A percentile compares a stretch with the other conserved stretches of the same genome.
phyloP scores from a whole-genome alignment of 495 filamentous ascomycete genomes.

The Trypethelium eluteriae region DNA sequence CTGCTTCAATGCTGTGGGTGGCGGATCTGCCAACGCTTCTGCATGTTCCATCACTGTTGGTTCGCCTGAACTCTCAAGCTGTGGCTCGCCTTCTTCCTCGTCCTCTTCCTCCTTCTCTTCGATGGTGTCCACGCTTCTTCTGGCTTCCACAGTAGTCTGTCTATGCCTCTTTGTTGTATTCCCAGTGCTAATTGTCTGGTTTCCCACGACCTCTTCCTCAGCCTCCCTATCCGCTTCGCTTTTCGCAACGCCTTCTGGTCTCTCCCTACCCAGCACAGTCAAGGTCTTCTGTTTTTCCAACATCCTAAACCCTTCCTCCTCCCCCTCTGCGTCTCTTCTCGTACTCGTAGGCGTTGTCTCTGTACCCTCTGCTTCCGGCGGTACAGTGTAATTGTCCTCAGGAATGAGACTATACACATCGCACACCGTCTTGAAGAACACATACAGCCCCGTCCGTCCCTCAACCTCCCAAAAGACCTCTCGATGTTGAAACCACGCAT shows the following conservation, averaged over 20 bases:
- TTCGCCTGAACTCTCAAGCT: neutral
- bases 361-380: slow-evolving; percentile 81
- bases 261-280: slow-evolving; percentile 13
- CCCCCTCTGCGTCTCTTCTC: slow-evolving; percentile 27
- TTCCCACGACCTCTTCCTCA: slow-evolving; percentile 10
- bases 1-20: neutral
- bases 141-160: slow-evolving; percentile 19
- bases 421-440: slow-evolving; percentile 94
- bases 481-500: slow-evolving; percentile 96
- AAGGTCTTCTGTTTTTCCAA: slow-evolving; percentile 9
- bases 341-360: slow-evolving; percentile 22
- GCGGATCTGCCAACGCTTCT: neutral
- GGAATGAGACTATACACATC: slow-evolving; percentile 83
- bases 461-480: slow-evolving; percentile 97
- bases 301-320: slow-evolving; percentile 30
- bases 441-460: slow-evolving; percentile 73
- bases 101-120: slow-evolving; percentile 30
- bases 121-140: slow-evolving; percentile 14
- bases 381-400: slow-evolving; percentile 90
- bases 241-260: neutral
- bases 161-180: slow-evolving; percentile 28
- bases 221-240: neutral
- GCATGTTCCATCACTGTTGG: neutral
- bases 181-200: slow-evolving; percentile 11
- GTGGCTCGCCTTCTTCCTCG: slow-evolving; percentile 11